Evolutionary conservation across 257 asterid species (phyloP).

Genomic region (Gardenia jasminoides): DNA sequence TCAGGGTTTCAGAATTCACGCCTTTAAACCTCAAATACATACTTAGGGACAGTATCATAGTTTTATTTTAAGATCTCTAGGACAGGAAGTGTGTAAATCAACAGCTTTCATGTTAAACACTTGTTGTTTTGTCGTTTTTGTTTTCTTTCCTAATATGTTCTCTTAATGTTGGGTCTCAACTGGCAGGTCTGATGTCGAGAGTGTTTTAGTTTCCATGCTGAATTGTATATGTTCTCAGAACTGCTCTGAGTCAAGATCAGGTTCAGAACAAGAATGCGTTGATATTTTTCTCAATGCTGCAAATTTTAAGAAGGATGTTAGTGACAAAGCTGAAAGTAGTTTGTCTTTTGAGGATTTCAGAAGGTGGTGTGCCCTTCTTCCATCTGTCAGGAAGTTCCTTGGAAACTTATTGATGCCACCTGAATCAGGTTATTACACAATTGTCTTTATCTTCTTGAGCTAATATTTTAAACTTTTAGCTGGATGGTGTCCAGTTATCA

Average conservation of each 20-base stretch:
- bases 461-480: not conserved
- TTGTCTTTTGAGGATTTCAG: conserved; percentile 74
- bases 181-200: conserved; percentile 80
- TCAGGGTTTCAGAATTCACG: too few relatives aligned
- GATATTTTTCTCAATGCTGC: conserved; percentile 55
- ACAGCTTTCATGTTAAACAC: not conserved
- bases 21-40: too few relatives aligned
- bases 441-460: not conserved
- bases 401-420: conserved; percentile 63
- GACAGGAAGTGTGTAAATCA: not conserved
- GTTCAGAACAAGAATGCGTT: conserved; percentile 37
- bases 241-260: conserved; percentile 42
- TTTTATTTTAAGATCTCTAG: not conserved
- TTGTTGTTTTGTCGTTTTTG: not conserved
- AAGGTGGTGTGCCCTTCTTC: conserved; percentile 77
- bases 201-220: conserved; percentile 59
- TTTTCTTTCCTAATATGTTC: conserved; percentile 7
- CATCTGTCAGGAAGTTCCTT: conserved; percentile 77
- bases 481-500: not conserved
- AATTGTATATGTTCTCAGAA: conserved; percentile 46
- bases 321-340: conserved; percentile 24
- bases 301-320: conserved; percentile 37
- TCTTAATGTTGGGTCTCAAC: conserved; percentile 17
- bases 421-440: conserved; percentile 55
- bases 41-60: not conserved